A percentile compares a stretch with the other conserved stretches of the same genome.
phyloP scores from a whole-genome alignment of 2,329 filamentous ascomycete genomes.

The Nothomitra cinnamomea region DNA sequence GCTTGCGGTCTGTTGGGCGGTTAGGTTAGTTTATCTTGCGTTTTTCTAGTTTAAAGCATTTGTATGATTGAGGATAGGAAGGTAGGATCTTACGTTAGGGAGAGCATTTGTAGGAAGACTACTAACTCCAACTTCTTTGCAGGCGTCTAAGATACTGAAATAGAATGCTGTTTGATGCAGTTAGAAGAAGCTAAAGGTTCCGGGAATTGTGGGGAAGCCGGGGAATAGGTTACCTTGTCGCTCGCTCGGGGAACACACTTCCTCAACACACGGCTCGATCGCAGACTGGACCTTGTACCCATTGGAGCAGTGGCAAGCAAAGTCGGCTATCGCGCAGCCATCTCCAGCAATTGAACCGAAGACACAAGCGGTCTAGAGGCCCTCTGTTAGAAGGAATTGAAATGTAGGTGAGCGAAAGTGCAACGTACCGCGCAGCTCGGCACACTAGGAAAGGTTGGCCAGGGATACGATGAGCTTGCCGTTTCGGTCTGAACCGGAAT shows the following conservation, averaged over 20 bases:
- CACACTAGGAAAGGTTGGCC: background rate
- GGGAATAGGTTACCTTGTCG: background rate
- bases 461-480: too few relatives aligned
- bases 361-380: background rate
- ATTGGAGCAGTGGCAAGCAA: background rate
- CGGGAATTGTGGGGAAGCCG: too few relatives aligned
- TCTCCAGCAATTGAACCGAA: background rate
- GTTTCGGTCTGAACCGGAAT: too few relatives aligned
- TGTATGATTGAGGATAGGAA: too few relatives aligned
- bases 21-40: too few relatives aligned
- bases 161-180: too few relatives aligned
- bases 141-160: background rate
- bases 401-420: too few relatives aligned
- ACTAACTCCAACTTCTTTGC: background rate
- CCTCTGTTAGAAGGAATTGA: background rate
- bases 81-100: too few relatives aligned
- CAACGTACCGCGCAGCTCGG: background rate
- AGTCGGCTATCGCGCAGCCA: background rate
- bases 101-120: too few relatives aligned
- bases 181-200: background rate
- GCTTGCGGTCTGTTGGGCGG: too few relatives aligned
- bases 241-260: background rate
- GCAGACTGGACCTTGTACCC: background rate
- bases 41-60: too few relatives aligned
- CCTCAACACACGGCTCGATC: background rate